These are phyloP conservation scores for Candida tibetensis DNA, from an alignment of 805 yeast species.

Conservation along the genomic window DNA sequence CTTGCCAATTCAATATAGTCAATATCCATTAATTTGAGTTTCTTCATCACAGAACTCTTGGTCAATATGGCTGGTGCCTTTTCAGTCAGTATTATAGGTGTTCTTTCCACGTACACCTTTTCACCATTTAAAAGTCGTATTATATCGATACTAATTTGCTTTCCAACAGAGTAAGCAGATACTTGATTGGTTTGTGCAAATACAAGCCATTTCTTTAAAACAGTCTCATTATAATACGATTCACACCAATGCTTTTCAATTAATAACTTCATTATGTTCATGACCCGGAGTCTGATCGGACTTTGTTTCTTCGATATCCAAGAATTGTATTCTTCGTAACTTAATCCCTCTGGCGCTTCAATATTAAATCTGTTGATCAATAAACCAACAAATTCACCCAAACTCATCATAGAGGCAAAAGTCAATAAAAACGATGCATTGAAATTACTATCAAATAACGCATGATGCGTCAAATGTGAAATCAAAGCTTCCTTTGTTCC, in stretches of 20 bases:
- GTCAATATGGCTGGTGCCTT: constrained; percentile 43
- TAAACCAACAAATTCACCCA: constrained; percentile 57
- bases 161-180: constrained; percentile 27
- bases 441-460: constrained; percentile 57
- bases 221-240: constrained; percentile 49
- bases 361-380: constrained; percentile 64
- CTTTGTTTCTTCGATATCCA: constrained; percentile 73
- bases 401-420: constrained; percentile 69
- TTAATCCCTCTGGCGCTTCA: constrained; percentile 83
- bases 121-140: constrained; percentile 30
- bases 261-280: constrained; percentile 63
- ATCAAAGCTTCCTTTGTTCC: constrained; percentile 78
- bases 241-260: constrained; percentile 70
- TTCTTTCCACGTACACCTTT: constrained; percentile 22
- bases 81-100: constrained; percentile 24
- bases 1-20: constrained; percentile 77
- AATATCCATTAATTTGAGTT: constrained; percentile 57
- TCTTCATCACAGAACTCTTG: constrained; percentile 32
- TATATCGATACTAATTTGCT: constrained; percentile 23
- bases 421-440: constrained; percentile 70
- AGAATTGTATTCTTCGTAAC: constrained; percentile 72
- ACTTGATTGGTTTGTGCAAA: constrained; percentile 23
- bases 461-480: constrained; percentile 77
- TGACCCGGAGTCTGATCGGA: constrained; percentile 64
- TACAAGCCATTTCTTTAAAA: constrained; percentile 33